Evolutionary conservation across 2,329 filamentous ascomycete species (phyloP).

Genomic region (Chrysoporthe puriensis): DNA sequence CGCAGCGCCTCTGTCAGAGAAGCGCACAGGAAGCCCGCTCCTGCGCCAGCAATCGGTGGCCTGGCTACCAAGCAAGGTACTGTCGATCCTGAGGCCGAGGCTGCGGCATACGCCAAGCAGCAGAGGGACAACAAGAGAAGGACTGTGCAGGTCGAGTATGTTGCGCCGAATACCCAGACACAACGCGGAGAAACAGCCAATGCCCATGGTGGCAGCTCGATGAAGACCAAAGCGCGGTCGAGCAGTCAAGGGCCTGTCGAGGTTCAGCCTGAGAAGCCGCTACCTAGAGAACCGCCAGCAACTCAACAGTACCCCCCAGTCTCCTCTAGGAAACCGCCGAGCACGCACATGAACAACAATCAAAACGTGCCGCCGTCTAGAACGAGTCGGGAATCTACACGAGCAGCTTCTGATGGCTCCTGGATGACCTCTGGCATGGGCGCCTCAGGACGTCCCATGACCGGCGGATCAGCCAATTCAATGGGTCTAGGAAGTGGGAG

Average conservation of each 20-base stretch:
- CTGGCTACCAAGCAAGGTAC: conserved; percentile 75
- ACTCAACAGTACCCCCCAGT: conserved; percentile 40
- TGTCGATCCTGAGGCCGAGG: conserved; percentile 68
- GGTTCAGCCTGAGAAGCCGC: conserved; percentile 57
- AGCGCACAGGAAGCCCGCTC: conserved; percentile 68
- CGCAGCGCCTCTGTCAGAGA: conserved; percentile 93
- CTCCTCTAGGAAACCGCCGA: conserved; percentile 49
- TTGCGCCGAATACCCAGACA: conserved; percentile 86
- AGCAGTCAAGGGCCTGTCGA: conserved; percentile 58
- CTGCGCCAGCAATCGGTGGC: conserved; percentile 59
- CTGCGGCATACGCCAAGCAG: conserved; percentile 55
- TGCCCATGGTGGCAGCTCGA: conserved; percentile 33
- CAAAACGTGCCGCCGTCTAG: conserved; percentile 51
- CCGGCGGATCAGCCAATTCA: conserved; percentile 73
- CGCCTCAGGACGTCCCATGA: conserved; percentile 68
- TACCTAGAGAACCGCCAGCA: conserved; percentile 60
- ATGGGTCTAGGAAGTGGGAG: conserved; percentile 62
- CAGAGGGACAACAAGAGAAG: conserved; percentile 89
- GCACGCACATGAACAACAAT: conserved; percentile 47
- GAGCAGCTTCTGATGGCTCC: conserved; percentile 57
- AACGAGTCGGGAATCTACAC: conserved; percentile 53
- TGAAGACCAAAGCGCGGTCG: conserved; percentile 57
- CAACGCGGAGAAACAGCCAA: conserved; percentile 62
- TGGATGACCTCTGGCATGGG: conserved; percentile 56
- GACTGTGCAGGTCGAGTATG: conserved; percentile 97